Evolutionary conservation across 768 basidiomycete species (phyloP).

Genomic region (Pholiota conissans): DNA sequence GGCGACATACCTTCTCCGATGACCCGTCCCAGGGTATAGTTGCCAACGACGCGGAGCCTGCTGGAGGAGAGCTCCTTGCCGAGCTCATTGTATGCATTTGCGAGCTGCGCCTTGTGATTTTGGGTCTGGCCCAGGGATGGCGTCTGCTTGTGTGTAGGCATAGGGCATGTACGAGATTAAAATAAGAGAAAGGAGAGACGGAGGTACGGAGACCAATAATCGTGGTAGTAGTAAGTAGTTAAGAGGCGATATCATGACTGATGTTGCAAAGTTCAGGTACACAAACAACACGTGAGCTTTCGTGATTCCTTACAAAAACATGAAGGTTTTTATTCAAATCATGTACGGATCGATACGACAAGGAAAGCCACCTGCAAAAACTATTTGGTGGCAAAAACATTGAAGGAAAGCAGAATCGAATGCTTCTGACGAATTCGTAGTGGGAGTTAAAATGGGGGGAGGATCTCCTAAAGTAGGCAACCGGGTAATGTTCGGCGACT

Average conservation of each 20-base stretch:
- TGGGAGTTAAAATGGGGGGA: too few relatives aligned
- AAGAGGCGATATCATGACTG: conserved; percentile 3
- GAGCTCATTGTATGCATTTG: conserved; percentile 95
- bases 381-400: too few relatives aligned
- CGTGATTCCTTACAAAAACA: too few relatives aligned
- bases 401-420: too few relatives aligned
- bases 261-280: not conserved
- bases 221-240: conserved; percentile 3
- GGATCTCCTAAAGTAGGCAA: too few relatives aligned
- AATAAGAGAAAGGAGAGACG: conserved; percentile 35
- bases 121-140: conserved; percentile 69
- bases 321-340: too few relatives aligned
- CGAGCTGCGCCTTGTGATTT: conserved; percentile 87
- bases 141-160: conserved; percentile 62
- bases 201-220: conserved; percentile 32
- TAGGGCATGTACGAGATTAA: conserved; percentile 39
- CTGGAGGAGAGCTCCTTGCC: conserved; percentile 93
- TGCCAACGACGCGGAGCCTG: conserved; percentile 89
- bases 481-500: too few relatives aligned
- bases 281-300: not conserved
- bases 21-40: conserved; percentile 90
- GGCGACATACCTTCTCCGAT: conserved; percentile 84
- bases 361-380: too few relatives aligned
- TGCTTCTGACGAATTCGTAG: too few relatives aligned
- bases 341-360: too few relatives aligned